A percentile compares a stretch with the other conserved stretches of the same genome.
Evolutionary conservation across 192 early-diverging fungal genomes (phyloP).

Genomic region (Phycomyces nitens): DNA sequence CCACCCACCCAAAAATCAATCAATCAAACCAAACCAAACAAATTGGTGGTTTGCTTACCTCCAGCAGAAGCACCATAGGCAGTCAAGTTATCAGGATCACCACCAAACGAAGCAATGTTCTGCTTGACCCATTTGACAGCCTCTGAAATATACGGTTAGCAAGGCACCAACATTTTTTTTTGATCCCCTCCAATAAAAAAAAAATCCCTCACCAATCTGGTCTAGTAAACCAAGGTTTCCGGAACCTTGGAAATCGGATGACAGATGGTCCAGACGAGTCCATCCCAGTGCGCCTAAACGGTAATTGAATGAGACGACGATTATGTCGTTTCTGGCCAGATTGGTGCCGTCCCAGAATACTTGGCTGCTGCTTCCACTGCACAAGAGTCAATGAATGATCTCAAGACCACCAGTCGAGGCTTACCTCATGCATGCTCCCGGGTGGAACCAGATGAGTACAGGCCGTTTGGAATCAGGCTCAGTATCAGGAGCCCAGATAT

Average conservation of each 20-base stretch:
- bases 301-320: constrained; percentile 53
- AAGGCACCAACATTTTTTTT: too few relatives aligned
- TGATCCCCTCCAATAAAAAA: too few relatives aligned
- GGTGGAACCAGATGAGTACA: constrained; percentile 61
- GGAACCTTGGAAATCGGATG: constrained; percentile 7
- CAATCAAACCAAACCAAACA: too few relatives aligned
- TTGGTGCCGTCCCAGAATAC: constrained; percentile 42
- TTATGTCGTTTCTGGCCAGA: constrained; percentile 23
- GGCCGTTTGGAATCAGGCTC: constrained; percentile 35
- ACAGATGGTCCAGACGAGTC: constrained; percentile 20
- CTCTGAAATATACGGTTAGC: constrained; percentile 3
- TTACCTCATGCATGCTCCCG: constrained; percentile 48
- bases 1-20: too few relatives aligned
- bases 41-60: constrained; percentile 23
- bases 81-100: constrained; percentile 53
- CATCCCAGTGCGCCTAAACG: constrained; percentile 56
- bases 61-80: constrained; percentile 61
- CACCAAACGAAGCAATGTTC: constrained; percentile 66
- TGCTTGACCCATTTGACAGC: constrained; percentile 57
- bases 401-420: too few relatives aligned
- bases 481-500: constrained; percentile 46
- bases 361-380: constrained; percentile 33
- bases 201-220: constrained; percentile 21
- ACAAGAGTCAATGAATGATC: neutral
- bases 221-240: constrained; percentile 27